A percentile compares a stretch with the other conserved stretches of the same genome.
Conservation (phyloP, 805 yeast genomes). For the Yarrowia deformans region DNA sequence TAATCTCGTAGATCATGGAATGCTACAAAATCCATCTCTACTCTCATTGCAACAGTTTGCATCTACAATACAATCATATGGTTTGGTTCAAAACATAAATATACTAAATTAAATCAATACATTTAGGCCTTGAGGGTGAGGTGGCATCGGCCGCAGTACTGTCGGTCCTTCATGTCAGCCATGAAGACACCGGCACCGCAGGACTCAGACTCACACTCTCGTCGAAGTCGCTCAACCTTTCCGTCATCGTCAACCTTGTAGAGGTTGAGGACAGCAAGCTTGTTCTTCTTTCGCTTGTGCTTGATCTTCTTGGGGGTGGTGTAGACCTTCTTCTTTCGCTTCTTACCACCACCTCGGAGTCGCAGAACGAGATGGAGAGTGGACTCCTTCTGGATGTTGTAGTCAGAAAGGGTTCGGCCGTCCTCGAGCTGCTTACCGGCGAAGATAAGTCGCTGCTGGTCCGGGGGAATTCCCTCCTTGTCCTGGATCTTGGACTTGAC, state of each 20-base stretch:
- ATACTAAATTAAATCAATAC: slow-evolving; percentile 38
- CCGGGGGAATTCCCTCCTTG: slow-evolving; percentile 98
- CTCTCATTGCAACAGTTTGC: no score
- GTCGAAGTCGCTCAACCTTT: slow-evolving; percentile 97
- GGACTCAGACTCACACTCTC: slow-evolving; percentile 85
- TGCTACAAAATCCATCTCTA: no score
- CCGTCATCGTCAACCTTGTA: slow-evolving; percentile 99
- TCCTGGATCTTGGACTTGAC: slow-evolving; percentile 97
- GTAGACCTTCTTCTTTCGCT: slow-evolving; percentile 99
- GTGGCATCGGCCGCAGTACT: slow-evolving; percentile 99
- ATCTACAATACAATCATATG: no score
- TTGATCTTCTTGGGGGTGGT: slow-evolving; percentile 99
- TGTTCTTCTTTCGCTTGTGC: slow-evolving; percentile 99
- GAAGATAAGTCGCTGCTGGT: slow-evolving; percentile 95
- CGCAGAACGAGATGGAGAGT: slow-evolving; percentile 95
- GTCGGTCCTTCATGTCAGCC: slow-evolving; percentile 99
- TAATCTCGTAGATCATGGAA: no score
- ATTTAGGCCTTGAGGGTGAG: slow-evolving; percentile 73
- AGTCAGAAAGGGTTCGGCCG: slow-evolving; percentile 95
- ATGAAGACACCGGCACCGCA: slow-evolving; percentile 99
- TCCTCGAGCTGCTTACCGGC: slow-evolving; percentile 96
- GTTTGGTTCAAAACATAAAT: slow-evolving; percentile 25
- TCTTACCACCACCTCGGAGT: slow-evolving; percentile 99
- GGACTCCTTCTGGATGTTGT: slow-evolving; percentile 98
- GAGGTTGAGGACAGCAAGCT: slow-evolving; percentile 99